Conservation (phyloP, 2,329 filamentous ascomycete genomes). For the Colletotrichum somersetense region DNA sequence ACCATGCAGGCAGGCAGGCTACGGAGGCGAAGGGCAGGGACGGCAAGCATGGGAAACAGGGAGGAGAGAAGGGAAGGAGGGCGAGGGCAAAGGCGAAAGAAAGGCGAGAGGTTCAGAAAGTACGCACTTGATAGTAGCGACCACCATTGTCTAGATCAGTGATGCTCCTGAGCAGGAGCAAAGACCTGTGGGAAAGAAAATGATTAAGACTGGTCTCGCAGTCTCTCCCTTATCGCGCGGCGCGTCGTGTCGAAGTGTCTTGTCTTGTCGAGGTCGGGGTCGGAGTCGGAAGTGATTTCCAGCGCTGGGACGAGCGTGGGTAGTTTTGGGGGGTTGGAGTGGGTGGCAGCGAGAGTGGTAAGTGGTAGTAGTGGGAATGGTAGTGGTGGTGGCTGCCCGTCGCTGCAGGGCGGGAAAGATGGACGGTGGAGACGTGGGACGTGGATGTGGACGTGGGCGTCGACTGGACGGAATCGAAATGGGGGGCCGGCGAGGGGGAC, state of each 20-base stretch:
- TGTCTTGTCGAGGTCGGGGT: conserved; percentile 41
- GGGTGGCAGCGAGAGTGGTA: conserved; percentile 34
- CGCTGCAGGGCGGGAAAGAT: conserved; percentile 42
- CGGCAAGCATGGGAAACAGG: conserved; percentile 34
- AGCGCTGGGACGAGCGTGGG: conserved; percentile 21
- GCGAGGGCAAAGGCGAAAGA: conserved; percentile 39
- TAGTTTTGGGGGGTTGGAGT: conserved; percentile 28
- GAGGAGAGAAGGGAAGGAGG: conserved; percentile 39
- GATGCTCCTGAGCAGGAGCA: conserved; percentile 56
- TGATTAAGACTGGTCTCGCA: conserved; percentile 33
- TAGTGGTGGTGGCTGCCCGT: conserved; percentile 35
- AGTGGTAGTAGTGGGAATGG: conserved; percentile 38
- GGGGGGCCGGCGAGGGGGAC: conserved; percentile 29
- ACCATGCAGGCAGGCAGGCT: neutral
- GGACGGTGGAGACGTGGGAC: conserved; percentile 30
- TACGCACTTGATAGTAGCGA: conserved; percentile 75
- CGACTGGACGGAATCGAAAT: conserved; percentile 35
- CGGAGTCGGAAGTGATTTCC: conserved; percentile 38
- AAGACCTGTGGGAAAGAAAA: conserved; percentile 42
- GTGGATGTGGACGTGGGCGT: neutral
- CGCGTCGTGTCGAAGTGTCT: conserved; percentile 44
- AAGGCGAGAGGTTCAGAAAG: conserved; percentile 45
- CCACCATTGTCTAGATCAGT: conserved; percentile 66
- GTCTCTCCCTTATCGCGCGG: conserved; percentile 45
- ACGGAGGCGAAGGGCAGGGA: conserved; percentile 31